Conservation (phyloP, 140 eudicot genomes). For the Ambrosia hybrid region DNA sequence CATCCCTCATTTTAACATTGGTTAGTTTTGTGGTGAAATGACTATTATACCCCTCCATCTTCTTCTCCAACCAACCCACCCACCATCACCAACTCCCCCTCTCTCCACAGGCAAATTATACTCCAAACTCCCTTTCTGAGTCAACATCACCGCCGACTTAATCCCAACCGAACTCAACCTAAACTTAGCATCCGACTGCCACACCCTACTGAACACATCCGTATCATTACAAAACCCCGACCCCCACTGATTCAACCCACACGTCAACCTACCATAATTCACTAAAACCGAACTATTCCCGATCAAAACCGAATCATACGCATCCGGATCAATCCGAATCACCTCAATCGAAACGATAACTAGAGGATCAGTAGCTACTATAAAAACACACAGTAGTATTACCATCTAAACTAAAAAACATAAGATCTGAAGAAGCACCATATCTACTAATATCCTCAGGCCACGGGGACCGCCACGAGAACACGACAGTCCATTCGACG, state of each 20-base stretch:
- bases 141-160: constrained; percentile 49
- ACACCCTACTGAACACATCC: constrained; percentile 65
- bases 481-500: constrained; percentile 73
- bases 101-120: constrained; percentile 71
- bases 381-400: constrained; percentile 73
- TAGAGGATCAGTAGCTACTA: constrained; percentile 89
- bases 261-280: constrained; percentile 74
- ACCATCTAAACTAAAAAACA: constrained; percentile 47
- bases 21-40: too few species aligned
- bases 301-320: constrained; percentile 49
- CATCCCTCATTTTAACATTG: too few species aligned
- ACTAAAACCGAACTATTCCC: constrained; percentile 62
- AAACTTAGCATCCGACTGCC: constrained; percentile 67
- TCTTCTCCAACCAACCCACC: too few species aligned
- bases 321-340: constrained; percentile 56
- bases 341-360: constrained; percentile 71
- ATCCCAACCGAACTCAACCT: constrained; percentile 36
- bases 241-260: constrained; percentile 86
- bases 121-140: constrained; percentile 53
- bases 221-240: constrained; percentile 86
- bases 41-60: too few species aligned
- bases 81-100: too few species aligned
- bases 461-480: constrained; percentile 94
- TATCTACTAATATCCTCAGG: constrained; percentile 48
- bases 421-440: constrained; percentile 89